Conservation (phyloP, 2,329 filamentous ascomycete genomes). For the Monilinia vaccinii-corymbosi region DNA sequence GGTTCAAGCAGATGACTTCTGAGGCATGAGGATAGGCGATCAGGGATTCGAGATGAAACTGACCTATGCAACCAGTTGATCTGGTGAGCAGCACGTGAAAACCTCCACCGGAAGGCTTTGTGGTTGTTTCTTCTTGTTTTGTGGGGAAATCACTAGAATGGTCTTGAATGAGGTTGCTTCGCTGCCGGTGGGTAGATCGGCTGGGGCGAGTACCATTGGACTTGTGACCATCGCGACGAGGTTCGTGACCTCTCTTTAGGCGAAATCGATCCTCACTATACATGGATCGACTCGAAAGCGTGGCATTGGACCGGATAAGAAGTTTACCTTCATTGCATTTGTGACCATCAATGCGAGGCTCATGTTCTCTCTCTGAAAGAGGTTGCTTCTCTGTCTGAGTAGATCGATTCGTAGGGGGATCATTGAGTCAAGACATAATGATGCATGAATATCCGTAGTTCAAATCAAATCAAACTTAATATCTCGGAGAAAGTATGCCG, state of each 20-base stretch:
- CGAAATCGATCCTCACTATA: background rate
- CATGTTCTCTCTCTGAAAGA: background rate
- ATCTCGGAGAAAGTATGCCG: background rate
- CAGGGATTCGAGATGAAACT: slow-evolving; percentile 38
- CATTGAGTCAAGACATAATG: background rate
- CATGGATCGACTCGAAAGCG: background rate
- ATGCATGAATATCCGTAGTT: background rate
- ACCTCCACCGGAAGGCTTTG: background rate
- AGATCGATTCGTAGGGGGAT: background rate
- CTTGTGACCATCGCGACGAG: background rate
- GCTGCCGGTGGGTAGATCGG: background rate
- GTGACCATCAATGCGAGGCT: background rate
- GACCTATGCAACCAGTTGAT: slow-evolving; percentile 40
- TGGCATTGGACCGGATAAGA: background rate
- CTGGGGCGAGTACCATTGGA: background rate
- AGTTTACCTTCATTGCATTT: background rate
- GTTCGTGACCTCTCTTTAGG: background rate
- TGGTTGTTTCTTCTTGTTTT: background rate
- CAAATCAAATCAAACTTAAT: background rate
- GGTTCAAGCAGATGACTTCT: slow-evolving; percentile 38
- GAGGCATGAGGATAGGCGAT: slow-evolving; percentile 27
- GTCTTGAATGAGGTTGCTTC: background rate
- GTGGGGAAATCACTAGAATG: background rate
- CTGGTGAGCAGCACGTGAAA: slow-evolving; percentile 35
- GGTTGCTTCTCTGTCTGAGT: background rate